Base-by-base conservation (phyloP, 257 asterid species). In the Solanum arcanum region DNA sequence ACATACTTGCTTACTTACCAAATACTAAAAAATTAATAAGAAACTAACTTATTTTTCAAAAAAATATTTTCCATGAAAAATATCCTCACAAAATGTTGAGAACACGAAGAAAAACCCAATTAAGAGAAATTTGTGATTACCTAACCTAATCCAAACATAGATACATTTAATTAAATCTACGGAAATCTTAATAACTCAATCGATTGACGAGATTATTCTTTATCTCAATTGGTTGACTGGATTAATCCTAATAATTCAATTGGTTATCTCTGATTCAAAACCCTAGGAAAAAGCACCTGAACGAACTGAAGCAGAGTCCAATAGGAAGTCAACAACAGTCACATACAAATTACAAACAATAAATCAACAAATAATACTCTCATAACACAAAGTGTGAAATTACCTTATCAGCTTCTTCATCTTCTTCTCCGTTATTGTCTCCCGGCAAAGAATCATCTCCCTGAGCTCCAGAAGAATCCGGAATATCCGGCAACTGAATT, bases 401-500 rank as follows among this genome's bases (percentile, higher is more conserved):
- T 86, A 96, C 99, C 98, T 92, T 92, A 37, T 80, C 83, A 5
- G 92, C 87, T 72, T 93, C 92, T 20, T 87, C 66, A 13, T 77
- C 83, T 42, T 42, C 80, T 73, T 20, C 83, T n/a, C 35, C 83
- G 21, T 78, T 46, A 5, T 33, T 15, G 12, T 44, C 83, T 12
- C 25, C 83, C 14, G 33, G 83, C 59, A 44, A 75, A 75, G 59
- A 75, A 75, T 89, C 94, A 31, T 66, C 90, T n/a, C 72, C 69
- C 29, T 86, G 85, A 86, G 86, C n/a, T 75, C 20, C 97, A 31
- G 52, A 42, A 64, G 89, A 83, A 27, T 75, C 98, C 87, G 94
- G 95, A 44, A 88, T 69, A 25, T 73, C 98, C 87, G 93, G 95
- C 85, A 95, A 89, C 83, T 90, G 93, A 87, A 97, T 97, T 52